Conservation (phyloP, 192 early-diverging fungal species). For the Gamsiella multidivaricata region DNA sequence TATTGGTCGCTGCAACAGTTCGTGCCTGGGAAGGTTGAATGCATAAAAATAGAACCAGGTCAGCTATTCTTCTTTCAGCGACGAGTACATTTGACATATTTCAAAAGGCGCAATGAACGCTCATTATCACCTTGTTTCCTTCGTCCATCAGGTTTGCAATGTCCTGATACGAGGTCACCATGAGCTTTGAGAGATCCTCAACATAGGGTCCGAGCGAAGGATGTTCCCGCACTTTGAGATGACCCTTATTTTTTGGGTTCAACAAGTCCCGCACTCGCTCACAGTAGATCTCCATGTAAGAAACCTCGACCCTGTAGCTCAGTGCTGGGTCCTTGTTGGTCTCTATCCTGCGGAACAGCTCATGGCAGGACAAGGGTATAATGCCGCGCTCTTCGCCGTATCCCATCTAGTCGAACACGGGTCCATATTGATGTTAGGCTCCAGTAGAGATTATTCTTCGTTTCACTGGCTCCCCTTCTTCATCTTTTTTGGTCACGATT, state of each 20-base stretch:
- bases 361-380: conserved; percentile 86
- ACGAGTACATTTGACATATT: no score
- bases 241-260: conserved; percentile 79
- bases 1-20: conserved; percentile 92
- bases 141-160: conserved; percentile 81
- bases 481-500: not conserved
- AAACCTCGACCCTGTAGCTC: conserved; percentile 79
- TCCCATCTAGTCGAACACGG: conserved; percentile 61
- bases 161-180: conserved; percentile 79
- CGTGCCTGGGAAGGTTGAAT: conserved; percentile 62
- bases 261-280: conserved; percentile 86
- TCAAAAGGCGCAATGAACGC: not conserved
- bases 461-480: not conserved
- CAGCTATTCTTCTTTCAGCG: no score
- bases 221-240: conserved; percentile 85
- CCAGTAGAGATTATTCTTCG: not conserved
- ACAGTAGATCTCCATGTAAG: conserved; percentile 94
- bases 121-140: conserved; percentile 73
- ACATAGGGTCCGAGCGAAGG: conserved; percentile 88
- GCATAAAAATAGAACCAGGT: no score
- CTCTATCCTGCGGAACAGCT: conserved; percentile 78
- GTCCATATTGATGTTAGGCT: no score
- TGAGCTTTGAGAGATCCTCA: conserved; percentile 88
- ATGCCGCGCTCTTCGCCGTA: conserved; percentile 83
- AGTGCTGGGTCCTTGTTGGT: conserved; percentile 52